These are phyloP conservation scores for Hypericum perforatum DNA, from an alignment of 345 rosid species.

Conservation along the genomic window DNA sequence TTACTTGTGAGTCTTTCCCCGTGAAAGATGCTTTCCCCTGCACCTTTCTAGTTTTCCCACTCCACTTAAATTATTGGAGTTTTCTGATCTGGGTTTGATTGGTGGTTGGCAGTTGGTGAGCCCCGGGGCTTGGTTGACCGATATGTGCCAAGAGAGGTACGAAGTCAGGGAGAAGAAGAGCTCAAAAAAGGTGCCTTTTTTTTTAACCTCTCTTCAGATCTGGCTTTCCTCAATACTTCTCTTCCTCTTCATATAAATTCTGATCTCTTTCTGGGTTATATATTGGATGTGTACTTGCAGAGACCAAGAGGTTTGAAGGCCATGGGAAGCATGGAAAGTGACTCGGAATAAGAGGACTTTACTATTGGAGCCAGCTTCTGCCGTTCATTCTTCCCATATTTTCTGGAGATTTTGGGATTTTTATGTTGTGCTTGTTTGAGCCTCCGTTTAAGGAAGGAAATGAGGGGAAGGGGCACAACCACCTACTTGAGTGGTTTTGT, in stretches of 20 bases:
- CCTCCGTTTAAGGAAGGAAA: no score
- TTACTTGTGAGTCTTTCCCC: slow-evolving; percentile 37
- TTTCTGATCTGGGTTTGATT: not conserved
- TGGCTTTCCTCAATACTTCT: not conserved
- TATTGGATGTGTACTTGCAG: slow-evolving; percentile 24
- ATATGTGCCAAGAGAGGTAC: slow-evolving; percentile 72
- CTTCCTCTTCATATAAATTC: not conserved
- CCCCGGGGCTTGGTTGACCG: slow-evolving; percentile 76
- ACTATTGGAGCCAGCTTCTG: not conserved
- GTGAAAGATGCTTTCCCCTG: not conserved
- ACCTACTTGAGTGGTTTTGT: no score
- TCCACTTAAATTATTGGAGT: no score
- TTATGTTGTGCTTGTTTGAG: no score
- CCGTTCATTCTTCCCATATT: not conserved
- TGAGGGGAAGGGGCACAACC: no score
- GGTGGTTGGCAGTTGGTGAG: slow-evolving; percentile 50
- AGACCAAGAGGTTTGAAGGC: slow-evolving; percentile 73
- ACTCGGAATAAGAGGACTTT: slow-evolving; percentile 38
- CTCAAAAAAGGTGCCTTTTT: slow-evolving; percentile 48
- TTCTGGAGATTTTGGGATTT: not conserved
- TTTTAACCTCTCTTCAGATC: not conserved
- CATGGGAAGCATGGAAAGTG: slow-evolving; percentile 65
- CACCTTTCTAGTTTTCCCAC: no score
- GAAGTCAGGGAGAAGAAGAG: slow-evolving; percentile 74
- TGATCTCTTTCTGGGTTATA: not conserved